A percentile compares a stretch with the other conserved stretches of the same genome.
These are phyloP conservation scores for Aureobasidium lini DNA, from an alignment of 2,329 filamentous ascomycete genomes.

Conservation along the genomic window DNA sequence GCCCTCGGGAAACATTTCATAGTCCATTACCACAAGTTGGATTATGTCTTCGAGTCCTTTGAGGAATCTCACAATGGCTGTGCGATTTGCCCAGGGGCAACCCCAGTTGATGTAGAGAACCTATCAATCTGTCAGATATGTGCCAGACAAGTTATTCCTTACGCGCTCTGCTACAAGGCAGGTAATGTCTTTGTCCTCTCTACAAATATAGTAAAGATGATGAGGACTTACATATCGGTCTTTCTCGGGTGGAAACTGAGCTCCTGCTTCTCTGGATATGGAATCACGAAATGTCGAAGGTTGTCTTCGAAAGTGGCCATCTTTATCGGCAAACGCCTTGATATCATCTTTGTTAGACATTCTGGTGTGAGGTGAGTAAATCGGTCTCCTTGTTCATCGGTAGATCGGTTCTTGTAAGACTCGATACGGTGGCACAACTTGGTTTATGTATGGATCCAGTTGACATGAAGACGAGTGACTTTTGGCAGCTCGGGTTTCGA, in stretches of 20 bases:
- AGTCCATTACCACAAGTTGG: constrained; percentile 39
- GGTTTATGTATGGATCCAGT: too few species aligned
- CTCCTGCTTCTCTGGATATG: constrained; percentile 44
- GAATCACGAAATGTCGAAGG: constrained; percentile 49
- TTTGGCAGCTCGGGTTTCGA: background rate
- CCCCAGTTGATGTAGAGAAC: constrained; percentile 52
- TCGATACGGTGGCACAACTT: too few species aligned
- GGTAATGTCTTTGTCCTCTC: too few species aligned
- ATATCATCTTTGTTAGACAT: background rate
- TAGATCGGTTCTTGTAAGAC: too few species aligned
- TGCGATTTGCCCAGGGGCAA: constrained; percentile 56
- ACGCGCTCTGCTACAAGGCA: background rate
- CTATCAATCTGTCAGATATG: background rate
- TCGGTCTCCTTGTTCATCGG: too few species aligned
- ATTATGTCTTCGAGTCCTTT: constrained; percentile 46
- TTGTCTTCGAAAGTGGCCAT: constrained; percentile 48
- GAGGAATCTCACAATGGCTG: constrained; percentile 40
- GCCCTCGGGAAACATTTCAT: constrained; percentile 41
- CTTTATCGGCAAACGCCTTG: constrained; percentile 27
- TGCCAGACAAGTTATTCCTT: background rate
- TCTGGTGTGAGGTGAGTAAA: background rate
- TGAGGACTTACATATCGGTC: constrained; percentile 45
- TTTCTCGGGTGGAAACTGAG: constrained; percentile 51
- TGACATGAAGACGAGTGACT: background rate
- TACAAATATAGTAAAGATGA: background rate